phyloP scores from a whole-genome alignment of 23 red algal genomes.

The Gracilaria gracilis region DNA sequence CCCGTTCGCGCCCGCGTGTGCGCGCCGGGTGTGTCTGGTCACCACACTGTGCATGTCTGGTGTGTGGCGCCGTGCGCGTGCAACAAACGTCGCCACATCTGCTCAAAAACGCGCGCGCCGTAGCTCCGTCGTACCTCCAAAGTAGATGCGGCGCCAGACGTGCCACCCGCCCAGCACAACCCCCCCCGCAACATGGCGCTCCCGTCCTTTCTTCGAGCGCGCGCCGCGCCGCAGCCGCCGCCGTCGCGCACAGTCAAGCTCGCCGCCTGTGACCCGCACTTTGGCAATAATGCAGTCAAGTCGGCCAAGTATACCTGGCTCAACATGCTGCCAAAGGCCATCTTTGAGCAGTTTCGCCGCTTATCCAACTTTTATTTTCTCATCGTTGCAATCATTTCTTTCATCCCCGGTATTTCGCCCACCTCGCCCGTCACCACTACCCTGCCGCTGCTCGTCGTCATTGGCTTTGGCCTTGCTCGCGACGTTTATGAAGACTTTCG shows the following conservation, averaged over 20 bases:
- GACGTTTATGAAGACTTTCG: slow-evolving; percentile 89
- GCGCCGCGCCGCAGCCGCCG: neutral
- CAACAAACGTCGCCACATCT: too few species aligned
- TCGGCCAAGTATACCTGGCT: slow-evolving; percentile 85
- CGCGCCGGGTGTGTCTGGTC: too few species aligned
- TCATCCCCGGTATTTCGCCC: slow-evolving; percentile 86
- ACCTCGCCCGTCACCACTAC: slow-evolving; percentile 72
- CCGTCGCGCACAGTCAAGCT: neutral
- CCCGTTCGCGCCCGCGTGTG: too few species aligned
- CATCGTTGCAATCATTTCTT: slow-evolving; percentile 79
- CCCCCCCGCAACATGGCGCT: neutral
- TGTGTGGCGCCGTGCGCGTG: too few species aligned
- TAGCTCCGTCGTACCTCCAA: neutral
- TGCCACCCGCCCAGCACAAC: neutral
- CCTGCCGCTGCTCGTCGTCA: slow-evolving; percentile 85
- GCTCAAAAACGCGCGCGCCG: neutral
- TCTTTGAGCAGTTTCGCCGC: slow-evolving; percentile 91
- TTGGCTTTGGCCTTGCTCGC: slow-evolving; percentile 83
- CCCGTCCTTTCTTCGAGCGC: neutral
- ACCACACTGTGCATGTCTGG: too few species aligned
- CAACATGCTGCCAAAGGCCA: slow-evolving; percentile 82
- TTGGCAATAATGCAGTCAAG: slow-evolving; percentile 76
- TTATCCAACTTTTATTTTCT: slow-evolving; percentile 90
- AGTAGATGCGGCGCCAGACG: neutral
- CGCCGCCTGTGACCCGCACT: neutral